phyloP scores from a whole-genome alignment of 805 yeast species.

The Nakazawaea populi region DNA sequence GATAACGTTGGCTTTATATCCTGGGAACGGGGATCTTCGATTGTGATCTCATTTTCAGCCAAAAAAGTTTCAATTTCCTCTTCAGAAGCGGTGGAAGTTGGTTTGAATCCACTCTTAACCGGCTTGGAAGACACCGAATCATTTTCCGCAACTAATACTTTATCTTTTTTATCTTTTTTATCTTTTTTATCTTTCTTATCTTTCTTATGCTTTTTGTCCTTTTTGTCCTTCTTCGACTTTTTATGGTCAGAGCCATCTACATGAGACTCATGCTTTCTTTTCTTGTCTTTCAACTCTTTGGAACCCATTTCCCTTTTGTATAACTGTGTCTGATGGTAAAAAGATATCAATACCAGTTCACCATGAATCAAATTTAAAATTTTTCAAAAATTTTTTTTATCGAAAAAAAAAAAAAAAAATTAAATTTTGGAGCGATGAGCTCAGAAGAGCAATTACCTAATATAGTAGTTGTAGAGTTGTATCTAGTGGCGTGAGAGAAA shows the following conservation, averaged over 20 bases:
- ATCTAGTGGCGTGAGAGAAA: slow-evolving; percentile 4
- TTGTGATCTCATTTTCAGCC: slow-evolving; percentile 66
- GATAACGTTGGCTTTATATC: slow-evolving; percentile 62
- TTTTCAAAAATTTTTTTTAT: slow-evolving; percentile 6
- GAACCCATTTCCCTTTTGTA: slow-evolving; percentile 3
- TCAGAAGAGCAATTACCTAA: neutral
- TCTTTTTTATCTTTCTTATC: slow-evolving; percentile 34
- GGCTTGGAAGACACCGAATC: neutral
- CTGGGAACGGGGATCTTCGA: slow-evolving; percentile 59
- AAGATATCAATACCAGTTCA: too few species aligned
- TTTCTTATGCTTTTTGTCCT: slow-evolving; percentile 27
- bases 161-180: slow-evolving; percentile 30
- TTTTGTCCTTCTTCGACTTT: slow-evolving; percentile 22
- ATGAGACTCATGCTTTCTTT: slow-evolving; percentile 20
- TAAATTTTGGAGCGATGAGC: neutral
- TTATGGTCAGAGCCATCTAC: slow-evolving; percentile 14
- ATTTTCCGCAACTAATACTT: neutral
- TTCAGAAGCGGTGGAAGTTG: slow-evolving; percentile 37
- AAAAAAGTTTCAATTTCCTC: slow-evolving; percentile 58
- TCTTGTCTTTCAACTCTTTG: slow-evolving; percentile 20
- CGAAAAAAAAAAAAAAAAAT: neutral
- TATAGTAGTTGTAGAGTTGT: neutral
- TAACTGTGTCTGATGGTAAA: too few species aligned
- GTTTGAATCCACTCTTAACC: slow-evolving; percentile 14
- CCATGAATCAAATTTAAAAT: neutral